Evolutionary conservation across 2,329 filamentous ascomycete species (phyloP).

Genomic region (Ascochyta clinopodiicola): DNA sequence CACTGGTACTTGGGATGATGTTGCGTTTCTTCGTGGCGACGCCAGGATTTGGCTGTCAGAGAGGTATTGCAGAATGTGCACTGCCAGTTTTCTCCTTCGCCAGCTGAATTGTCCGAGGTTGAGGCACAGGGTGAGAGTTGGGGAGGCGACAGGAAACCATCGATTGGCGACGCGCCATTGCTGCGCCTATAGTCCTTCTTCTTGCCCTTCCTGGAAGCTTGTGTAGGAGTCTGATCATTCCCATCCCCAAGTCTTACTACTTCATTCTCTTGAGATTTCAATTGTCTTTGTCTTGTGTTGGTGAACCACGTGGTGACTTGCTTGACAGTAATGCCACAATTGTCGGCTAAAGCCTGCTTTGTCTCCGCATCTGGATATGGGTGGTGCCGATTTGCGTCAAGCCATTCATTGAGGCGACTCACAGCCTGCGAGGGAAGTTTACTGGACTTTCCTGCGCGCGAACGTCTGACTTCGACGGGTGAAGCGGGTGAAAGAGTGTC

Average conservation of each 20-base stretch:
- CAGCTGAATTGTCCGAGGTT: constrained; percentile 2
- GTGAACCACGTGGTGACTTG: constrained; percentile 48
- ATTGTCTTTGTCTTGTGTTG: constrained; percentile 40
- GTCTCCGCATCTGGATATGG: constrained; percentile 41
- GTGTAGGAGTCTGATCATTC: neutral
- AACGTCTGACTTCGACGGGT: constrained; percentile 32
- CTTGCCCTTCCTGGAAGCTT: constrained; percentile 40
- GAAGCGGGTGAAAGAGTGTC: constrained; percentile 6
- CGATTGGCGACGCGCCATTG: constrained; percentile 18
- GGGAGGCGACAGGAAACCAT: constrained; percentile 19
- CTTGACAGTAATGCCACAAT: constrained; percentile 44
- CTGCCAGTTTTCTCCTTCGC: constrained; percentile 37
- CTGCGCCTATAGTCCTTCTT: constrained; percentile 45
- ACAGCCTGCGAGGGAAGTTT: constrained; percentile 42
- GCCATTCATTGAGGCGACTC: constrained; percentile 36
- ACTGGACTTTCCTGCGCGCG: constrained; percentile 34
- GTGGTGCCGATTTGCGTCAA: constrained; percentile 37
- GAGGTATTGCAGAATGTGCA: constrained; percentile 43
- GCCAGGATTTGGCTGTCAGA: constrained; percentile 45
- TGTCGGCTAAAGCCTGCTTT: constrained; percentile 37
- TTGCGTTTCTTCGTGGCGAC: constrained; percentile 47
- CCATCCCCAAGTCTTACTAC: neutral
- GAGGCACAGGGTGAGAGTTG: constrained; percentile 13
- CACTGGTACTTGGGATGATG: constrained; percentile 43
- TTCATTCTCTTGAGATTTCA: constrained; percentile 16